Evolutionary conservation across 2,329 filamentous ascomycete genomes (phyloP).

Genomic region (Paecilomyces sp.): DNA sequence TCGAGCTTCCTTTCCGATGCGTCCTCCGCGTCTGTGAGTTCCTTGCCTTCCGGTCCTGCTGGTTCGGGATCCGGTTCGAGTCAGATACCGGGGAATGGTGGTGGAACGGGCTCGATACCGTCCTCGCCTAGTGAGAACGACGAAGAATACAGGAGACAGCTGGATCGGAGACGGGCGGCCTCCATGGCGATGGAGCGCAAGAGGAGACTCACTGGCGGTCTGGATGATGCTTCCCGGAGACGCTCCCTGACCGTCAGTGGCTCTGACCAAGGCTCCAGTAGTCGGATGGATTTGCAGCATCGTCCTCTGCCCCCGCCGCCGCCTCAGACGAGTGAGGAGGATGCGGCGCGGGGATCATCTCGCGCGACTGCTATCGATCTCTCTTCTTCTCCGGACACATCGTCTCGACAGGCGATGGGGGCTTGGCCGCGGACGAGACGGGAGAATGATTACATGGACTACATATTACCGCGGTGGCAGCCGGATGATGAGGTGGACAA

Average conservation of each 20-base stretch:
- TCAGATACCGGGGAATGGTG: conserved; percentile 6
- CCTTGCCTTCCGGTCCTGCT: conserved; percentile 4
- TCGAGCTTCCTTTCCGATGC: conserved; percentile 13
- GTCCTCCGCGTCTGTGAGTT: conserved; percentile 8
- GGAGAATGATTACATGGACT: conserved; percentile 22
- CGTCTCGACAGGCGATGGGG: conserved; percentile 3
- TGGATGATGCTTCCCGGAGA: conserved; percentile 19
- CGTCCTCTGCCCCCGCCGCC: not conserved
- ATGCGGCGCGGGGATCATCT: conserved; percentile 17
- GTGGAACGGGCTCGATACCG: conserved; percentile 7
- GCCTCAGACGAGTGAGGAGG: not conserved
- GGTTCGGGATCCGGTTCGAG: conserved; percentile 10
- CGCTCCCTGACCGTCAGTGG: conserved; percentile 5
- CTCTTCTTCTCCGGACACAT: conserved; percentile 16
- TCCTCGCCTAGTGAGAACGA: not conserved
- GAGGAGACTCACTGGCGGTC: conserved; percentile 32
- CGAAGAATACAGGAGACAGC: conserved; percentile 4
- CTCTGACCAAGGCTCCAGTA: conserved; percentile 11
- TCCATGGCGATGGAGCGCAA: conserved; percentile 30
- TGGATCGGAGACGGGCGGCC: conserved; percentile 14
- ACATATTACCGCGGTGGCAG: conserved; percentile 74
- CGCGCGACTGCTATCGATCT: conserved; percentile 26
- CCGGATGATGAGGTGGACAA: conserved; percentile 73
- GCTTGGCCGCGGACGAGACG: conserved; percentile 5
- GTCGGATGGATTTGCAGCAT: conserved; percentile 10